Conservation (phyloP, 2,329 filamentous ascomycete genomes). For the Xylariaceae sp. region DNA sequence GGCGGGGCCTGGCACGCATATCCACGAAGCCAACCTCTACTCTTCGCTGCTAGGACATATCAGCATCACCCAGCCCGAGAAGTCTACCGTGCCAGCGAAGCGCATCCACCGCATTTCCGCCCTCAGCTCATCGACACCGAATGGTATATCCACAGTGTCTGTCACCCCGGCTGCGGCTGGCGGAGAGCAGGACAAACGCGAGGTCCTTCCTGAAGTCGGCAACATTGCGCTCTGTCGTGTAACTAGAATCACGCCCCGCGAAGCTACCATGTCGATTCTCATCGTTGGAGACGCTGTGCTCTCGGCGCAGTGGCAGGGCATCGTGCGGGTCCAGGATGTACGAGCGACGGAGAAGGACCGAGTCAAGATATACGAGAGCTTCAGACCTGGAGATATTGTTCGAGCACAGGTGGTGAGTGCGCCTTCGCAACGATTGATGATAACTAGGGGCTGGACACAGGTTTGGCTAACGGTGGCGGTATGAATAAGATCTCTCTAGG, state of each 20-base stretch:
- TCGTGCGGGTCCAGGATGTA: conserved; percentile 87
- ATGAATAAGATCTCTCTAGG: conserved; percentile 71
- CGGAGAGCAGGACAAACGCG: conserved; percentile 48
- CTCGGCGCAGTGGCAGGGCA: conserved; percentile 77
- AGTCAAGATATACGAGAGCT: conserved; percentile 86
- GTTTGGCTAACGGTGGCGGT: neutral
- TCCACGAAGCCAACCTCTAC: conserved; percentile 71
- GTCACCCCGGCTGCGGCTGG: conserved; percentile 40
- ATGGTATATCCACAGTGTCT: conserved; percentile 53
- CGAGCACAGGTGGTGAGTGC: conserved; percentile 72
- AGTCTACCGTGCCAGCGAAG: conserved; percentile 48
- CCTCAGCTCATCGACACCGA: conserved; percentile 25
- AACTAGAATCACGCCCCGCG: conserved; percentile 78
- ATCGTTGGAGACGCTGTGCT: conserved; percentile 72
- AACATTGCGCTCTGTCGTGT: conserved; percentile 81
- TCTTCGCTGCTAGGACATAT: conserved; percentile 80
- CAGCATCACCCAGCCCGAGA: conserved; percentile 43
- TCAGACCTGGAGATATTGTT: conserved; percentile 89
- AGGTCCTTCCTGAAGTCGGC: conserved; percentile 78
- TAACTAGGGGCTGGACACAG: conserved; percentile 1
- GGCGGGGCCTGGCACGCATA: conserved; percentile 80
- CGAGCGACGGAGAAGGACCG: conserved; percentile 94
- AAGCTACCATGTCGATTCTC: conserved; percentile 83
- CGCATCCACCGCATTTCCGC: conserved; percentile 54
- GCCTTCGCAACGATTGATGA: neutral